Percentiles rank a stretch among this genome's conserved stretches.
Conservation (phyloP, 2,329 filamentous ascomycete genomes). For the Fonsecaea monophora region DNA sequence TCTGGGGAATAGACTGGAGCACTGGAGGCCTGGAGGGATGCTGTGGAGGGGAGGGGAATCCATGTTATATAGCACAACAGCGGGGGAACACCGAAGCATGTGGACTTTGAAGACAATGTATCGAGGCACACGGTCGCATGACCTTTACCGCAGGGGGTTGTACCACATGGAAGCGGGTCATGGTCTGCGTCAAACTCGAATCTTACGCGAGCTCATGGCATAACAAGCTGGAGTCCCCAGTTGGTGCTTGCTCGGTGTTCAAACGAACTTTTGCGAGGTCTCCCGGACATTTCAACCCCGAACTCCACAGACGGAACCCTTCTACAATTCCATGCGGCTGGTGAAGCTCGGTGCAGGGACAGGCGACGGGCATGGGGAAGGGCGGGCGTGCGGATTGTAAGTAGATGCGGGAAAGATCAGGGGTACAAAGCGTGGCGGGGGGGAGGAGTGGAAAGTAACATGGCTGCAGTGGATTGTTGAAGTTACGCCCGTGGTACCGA, state of each 20-base stretch:
- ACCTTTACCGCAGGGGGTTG: conserved; percentile 8
- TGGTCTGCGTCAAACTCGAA: conserved; percentile 3
- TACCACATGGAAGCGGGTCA: conserved; percentile 10
- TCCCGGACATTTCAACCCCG: conserved; percentile 14
- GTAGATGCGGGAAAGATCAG: conserved; percentile 12
- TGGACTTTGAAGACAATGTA: conserved; percentile 6
- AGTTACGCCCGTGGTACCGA: not conserved
- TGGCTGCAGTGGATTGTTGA: not conserved
- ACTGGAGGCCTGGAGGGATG: conserved; percentile 27
- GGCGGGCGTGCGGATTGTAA: not conserved
- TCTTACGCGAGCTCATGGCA: conserved; percentile 10
- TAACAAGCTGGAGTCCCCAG: not conserved
- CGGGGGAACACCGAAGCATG: conserved; percentile 29
- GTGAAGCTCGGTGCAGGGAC: conserved; percentile 3
- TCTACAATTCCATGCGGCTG: not conserved
- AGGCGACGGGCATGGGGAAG: conserved; percentile 11
- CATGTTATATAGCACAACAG: conserved; percentile 27
- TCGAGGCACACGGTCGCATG: conserved; percentile 27
- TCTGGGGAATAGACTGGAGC: conserved; percentile 9
- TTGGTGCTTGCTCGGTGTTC: conserved; percentile 20
- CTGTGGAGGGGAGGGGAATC: conserved; percentile 25
- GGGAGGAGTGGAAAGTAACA: not conserved
- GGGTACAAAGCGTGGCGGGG: conserved; percentile 5
- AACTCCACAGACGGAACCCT: conserved; percentile 16
- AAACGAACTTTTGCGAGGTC: conserved; percentile 8